Evolutionary conservation across 805 yeast genomes (phyloP).

Genomic region (Wickerhamomyces ciferrii): DNA sequence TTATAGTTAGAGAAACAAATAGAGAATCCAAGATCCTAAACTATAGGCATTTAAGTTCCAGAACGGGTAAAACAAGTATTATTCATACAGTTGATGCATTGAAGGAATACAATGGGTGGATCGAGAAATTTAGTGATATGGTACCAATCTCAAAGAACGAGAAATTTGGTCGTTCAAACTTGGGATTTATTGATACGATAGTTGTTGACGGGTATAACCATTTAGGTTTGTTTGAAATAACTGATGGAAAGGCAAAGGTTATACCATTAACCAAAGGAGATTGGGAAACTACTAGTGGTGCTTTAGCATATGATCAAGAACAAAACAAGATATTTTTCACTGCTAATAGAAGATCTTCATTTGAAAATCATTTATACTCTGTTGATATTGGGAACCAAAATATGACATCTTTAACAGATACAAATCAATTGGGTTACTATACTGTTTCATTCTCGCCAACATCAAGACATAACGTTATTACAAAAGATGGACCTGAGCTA

Average conservation of each 20-base stretch:
- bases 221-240: slow-evolving; percentile 52
- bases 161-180: slow-evolving; percentile 19
- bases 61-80: slow-evolving; percentile 24
- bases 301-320: slow-evolving; percentile 40
- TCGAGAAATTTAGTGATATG: slow-evolving; percentile 43
- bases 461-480: slow-evolving; percentile 44
- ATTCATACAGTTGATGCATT: slow-evolving; percentile 39
- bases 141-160: slow-evolving; percentile 31
- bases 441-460: slow-evolving; percentile 51
- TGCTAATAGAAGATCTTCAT: slow-evolving; percentile 49
- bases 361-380: slow-evolving; percentile 50
- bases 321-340: slow-evolving; percentile 46
- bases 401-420: slow-evolving; percentile 23
- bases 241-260: slow-evolving; percentile 32
- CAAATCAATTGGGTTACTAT: slow-evolving; percentile 38
- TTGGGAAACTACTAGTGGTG: slow-evolving; percentile 49
- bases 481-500: slow-evolving; percentile 18
- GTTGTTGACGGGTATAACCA: slow-evolving; percentile 54
- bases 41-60: slow-evolving; percentile 37
- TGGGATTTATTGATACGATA: slow-evolving; percentile 63
- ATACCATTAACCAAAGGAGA: slow-evolving; percentile 37
- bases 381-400: slow-evolving; percentile 31
- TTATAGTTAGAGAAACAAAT: slow-evolving; percentile 58
- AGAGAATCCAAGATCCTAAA: slow-evolving; percentile 54
- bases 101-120: slow-evolving; percentile 47